Base-by-base conservation (phyloP, 176 grass and related monocot species). In the Elaeis guineensis region DNA sequence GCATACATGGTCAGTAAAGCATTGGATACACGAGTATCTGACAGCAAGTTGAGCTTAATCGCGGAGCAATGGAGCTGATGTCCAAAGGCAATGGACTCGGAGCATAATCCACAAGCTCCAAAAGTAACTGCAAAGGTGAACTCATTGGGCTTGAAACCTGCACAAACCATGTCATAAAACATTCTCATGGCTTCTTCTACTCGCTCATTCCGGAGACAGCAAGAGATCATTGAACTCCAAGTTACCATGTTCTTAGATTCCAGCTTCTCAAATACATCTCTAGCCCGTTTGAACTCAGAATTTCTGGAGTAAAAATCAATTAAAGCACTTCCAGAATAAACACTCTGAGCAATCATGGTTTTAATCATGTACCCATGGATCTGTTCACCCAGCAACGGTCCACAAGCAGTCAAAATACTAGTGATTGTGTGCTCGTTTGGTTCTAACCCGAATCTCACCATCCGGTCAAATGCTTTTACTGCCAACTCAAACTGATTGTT, bases 221-320 rank as follows among this genome's bases (percentile, higher is more conserved):
- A 62, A 26, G 77, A 76, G 67, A 95, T 90, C 75, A 90, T 84
- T 24, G 83, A 90, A 61, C 83, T 85, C 86, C 90, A 90, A 32
- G 71, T 65, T 1, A 90, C 83, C 48, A 90, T 62, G 59, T 84
- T 90, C 76, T 76, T 90, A 69, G 59, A 63, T 28, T 84, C 54
- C 1, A 95, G 58, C 2, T 48, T 55, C 8, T 81, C 18, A 58
- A 95, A 95, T 15, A 95, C 74, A 0, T 4, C 22, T 52, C 55
- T 66, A 16, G 82, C 85, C 23, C 14, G 24, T 48, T 49, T 61
- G n/a, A 51, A 44, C 17, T 79, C 64, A 2, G 71, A n/a, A 17
- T 82, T 65, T 52, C 79, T 79, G 0, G 83, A 95, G 49, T 90
- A 95, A 23, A 86, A 74, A 59, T 95, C 71, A 1, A 95, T 81